These are phyloP conservation scores for Sclerotinia nivalis DNA, from an alignment of 2,329 filamentous ascomycete genomes.

Conservation along the genomic window DNA sequence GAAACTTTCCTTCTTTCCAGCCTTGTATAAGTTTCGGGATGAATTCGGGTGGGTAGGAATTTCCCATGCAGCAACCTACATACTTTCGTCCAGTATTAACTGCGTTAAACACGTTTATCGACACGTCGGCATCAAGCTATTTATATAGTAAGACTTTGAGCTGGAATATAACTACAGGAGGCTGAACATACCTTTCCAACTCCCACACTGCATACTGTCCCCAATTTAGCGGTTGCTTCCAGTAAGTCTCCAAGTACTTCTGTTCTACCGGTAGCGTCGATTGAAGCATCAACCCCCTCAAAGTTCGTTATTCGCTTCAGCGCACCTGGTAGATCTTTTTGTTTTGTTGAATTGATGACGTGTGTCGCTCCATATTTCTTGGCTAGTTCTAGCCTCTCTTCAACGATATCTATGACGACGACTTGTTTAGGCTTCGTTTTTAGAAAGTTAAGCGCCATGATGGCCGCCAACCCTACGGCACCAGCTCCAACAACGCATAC, in stretches of 20 bases:
- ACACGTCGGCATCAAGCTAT: slow-evolving; percentile 24
- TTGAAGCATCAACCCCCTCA: slow-evolving; percentile 28
- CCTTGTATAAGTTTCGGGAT: slow-evolving; percentile 28
- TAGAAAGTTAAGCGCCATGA: slow-evolving; percentile 44
- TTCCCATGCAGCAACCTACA: slow-evolving; percentile 32
- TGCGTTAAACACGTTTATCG: slow-evolving; percentile 28
- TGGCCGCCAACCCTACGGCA: slow-evolving; percentile 45
- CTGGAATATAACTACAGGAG: too few species aligned
- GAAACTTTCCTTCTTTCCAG: slow-evolving; percentile 30
- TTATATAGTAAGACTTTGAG: background rate
- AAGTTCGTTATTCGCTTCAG: slow-evolving; percentile 26
- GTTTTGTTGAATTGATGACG: slow-evolving; percentile 28
- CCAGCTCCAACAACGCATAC: slow-evolving; percentile 46
- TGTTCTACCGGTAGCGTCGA: slow-evolving; percentile 31
- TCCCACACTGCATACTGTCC: slow-evolving; percentile 31
- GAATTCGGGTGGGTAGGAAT: slow-evolving; percentile 33
- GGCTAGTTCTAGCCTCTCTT: slow-evolving; percentile 46
- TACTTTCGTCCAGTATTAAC: slow-evolving; percentile 31
- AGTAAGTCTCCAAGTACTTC: slow-evolving; percentile 27
- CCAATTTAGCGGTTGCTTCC: slow-evolving; percentile 29
- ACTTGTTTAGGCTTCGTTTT: slow-evolving; percentile 36
- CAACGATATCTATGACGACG: slow-evolving; percentile 50
- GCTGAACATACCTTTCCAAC: slow-evolving; percentile 28
- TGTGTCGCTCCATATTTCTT: slow-evolving; percentile 46
- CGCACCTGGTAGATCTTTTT: slow-evolving; percentile 23